Conservation (phyloP, 176 grass and related monocot species). For the Dactylis glomerata region DNA sequence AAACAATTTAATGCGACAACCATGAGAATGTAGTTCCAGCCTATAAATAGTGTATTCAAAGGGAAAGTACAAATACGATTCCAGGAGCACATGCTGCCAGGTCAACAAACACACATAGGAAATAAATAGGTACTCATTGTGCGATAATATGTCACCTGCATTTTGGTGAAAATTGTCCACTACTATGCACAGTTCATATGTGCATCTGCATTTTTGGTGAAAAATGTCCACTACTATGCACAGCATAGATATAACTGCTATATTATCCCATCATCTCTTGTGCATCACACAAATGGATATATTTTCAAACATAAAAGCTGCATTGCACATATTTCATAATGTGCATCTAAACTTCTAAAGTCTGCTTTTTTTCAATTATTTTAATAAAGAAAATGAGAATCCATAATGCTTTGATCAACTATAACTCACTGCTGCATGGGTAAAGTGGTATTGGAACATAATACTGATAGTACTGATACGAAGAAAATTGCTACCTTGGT, state of each 20-base stretch:
- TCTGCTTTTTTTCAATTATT: not conserved
- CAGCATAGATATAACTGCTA: not conserved
- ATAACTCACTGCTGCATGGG: not conserved
- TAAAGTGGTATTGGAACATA: not conserved
- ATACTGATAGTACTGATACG: not conserved
- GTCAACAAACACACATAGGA: not conserved
- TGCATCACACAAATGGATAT: not conserved
- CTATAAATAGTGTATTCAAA: not conserved
- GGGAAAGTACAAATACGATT: not conserved
- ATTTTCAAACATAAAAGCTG: not conserved
- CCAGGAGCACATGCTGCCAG: not conserved
- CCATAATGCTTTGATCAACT: not conserved
- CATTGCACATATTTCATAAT: not conserved
- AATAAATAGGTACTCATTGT: not conserved
- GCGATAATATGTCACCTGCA: not conserved
- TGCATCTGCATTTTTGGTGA: not conserved
- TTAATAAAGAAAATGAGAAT: not conserved
- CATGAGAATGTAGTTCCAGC: not conserved
- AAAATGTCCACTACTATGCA: not conserved
- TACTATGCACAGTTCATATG: not conserved
- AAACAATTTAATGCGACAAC: slow-evolving; percentile 22
- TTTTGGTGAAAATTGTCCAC: not conserved
- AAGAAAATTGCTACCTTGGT: slow-evolving; percentile 42
- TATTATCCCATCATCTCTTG: not conserved
- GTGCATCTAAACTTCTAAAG: not conserved